Evolutionary conservation across 2,329 filamentous ascomycete species (phyloP), one percentile per base, ranked within the genome.

Genomic region (Spiromastix sp.): DNA sequence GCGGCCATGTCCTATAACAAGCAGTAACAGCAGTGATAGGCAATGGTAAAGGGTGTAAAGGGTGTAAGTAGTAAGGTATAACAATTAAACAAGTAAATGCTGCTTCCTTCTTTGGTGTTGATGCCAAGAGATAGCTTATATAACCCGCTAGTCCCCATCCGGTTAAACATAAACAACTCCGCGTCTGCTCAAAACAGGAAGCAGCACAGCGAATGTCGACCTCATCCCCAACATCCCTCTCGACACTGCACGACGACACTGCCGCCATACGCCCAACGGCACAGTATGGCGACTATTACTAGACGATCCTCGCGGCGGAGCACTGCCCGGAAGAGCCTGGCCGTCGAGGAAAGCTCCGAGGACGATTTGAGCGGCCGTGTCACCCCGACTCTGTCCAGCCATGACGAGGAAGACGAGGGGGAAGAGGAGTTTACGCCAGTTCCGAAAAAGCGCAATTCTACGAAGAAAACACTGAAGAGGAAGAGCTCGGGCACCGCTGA

Each of bases 381-480:
- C 26, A 63, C 63, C 31, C 58, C 60, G 25, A 61, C 56, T 15
- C 66, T 51, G 15, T 57, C 58, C 25, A 49, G 54, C 33, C 51
- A 51, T 40, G 66, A 75, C 25, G 68, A 74, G 11, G 71, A 69
- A 40, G 65, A 75, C 21, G 68, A 74, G 11, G 71, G 68, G 18
- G 81, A 83, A 44, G 81, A 87, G 32, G 84, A 93, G 32, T 91
- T 86, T 50, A 81, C 81, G 29, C 85, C 85, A 2, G 81, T 80
- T 31, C 72, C 80, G 1, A 66, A 72, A 37, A 71, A 70, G 40
- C 68, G 64, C 30, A 73, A 68, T 40, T 63, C 70, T 12, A n/a
- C 21, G 21, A 7, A 24, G 20, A 67, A 71, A 44, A 72, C 78
- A 41, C 67, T 72, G 35, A 67, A 72, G n/a, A 64, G 72, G 43